A percentile compares a stretch with the other conserved stretches of the same genome.
These are phyloP conservation scores for Pharnaceum exiguum DNA, from an alignment of 148 eudicot genomes.

Conservation along the genomic window DNA sequence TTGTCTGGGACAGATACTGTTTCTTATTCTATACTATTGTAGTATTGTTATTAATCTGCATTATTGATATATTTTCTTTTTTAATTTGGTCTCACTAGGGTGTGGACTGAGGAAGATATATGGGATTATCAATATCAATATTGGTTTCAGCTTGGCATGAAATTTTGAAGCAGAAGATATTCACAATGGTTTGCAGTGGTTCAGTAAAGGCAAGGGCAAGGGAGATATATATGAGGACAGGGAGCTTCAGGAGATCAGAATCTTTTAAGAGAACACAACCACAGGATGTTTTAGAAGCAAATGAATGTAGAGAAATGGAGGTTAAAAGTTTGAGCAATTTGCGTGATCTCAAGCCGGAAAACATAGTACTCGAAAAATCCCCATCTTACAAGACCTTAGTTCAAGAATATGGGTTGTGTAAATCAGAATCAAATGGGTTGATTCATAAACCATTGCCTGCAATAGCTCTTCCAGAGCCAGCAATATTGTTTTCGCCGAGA, in stretches of 20 bases:
- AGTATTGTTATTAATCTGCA: not conserved
- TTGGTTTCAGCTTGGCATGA: conserved; percentile 58
- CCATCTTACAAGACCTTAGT: conserved; percentile 62
- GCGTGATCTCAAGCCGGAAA: conserved; percentile 42
- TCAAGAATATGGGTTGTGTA: conserved; percentile 23
- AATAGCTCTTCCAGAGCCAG: conserved; percentile 64
- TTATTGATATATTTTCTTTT: not conserved
- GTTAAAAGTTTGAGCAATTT: conserved; percentile 30
- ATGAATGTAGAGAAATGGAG: not conserved
- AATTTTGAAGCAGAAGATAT: conserved; percentile 34
- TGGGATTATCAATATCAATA: conserved; percentile 52
- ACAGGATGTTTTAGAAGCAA: not conserved
- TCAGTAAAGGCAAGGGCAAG: conserved; percentile 16
- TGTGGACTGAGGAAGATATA: conserved; percentile 2
- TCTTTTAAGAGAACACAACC: conserved; percentile 20
- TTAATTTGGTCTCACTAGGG: not conserved
- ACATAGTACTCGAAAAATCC: conserved; percentile 39
- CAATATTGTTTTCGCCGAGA: conserved; percentile 56
- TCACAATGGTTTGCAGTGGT: conserved; percentile 16
- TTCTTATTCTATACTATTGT: not conserved
- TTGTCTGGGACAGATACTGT: not conserved
- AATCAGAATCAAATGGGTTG: conserved; percentile 27
- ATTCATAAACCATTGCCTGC: conserved; percentile 39
- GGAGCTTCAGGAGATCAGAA: conserved; percentile 38
- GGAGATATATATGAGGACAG: conserved; percentile 33